A percentile compares a stretch with the other conserved stretches of the same genome.
Conservation (phyloP, 257 asterid genomes). For the Lavandula angustifolia region DNA sequence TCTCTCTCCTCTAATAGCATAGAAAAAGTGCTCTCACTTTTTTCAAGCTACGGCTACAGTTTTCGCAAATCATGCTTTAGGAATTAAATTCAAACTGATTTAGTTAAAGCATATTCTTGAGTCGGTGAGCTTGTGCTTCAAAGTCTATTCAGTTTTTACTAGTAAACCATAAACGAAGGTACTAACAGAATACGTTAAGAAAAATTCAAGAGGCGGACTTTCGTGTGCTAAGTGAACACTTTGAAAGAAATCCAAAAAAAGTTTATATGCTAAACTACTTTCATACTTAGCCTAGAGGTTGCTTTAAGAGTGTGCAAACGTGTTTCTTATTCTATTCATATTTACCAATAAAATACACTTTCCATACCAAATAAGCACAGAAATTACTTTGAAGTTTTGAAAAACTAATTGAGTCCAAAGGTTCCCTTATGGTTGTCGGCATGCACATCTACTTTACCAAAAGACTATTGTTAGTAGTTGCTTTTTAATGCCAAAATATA, state of each 20-base stretch:
- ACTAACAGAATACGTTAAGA: background rate
- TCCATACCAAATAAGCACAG: background rate
- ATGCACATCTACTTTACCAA: background rate
- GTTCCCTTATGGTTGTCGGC: slow-evolving; percentile 17
- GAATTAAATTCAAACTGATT: background rate
- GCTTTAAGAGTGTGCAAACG: background rate
- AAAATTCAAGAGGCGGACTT: background rate
- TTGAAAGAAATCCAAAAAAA: background rate
- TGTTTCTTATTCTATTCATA: background rate
- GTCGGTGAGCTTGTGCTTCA: no score
- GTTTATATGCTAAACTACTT: slow-evolving; percentile 16
- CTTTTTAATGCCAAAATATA: slow-evolving; percentile 1
- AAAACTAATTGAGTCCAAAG: slow-evolving; percentile 3
- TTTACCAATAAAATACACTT: slow-evolving; percentile 6
- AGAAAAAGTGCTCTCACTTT: background rate
- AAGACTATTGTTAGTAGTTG: slow-evolving; percentile 2
- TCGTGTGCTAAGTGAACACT: slow-evolving; percentile 1
- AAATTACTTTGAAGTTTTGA: background rate
- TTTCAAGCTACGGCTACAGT: background rate
- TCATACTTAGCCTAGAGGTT: background rate
- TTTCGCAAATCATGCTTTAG: background rate
- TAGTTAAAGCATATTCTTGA: no score
- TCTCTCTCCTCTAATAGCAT: slow-evolving; percentile 14
- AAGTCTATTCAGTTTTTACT: no score
- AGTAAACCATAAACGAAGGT: no score